Base-by-base conservation (phyloP, 805 yeast species). In the Suhomyces vadensis region DNA sequence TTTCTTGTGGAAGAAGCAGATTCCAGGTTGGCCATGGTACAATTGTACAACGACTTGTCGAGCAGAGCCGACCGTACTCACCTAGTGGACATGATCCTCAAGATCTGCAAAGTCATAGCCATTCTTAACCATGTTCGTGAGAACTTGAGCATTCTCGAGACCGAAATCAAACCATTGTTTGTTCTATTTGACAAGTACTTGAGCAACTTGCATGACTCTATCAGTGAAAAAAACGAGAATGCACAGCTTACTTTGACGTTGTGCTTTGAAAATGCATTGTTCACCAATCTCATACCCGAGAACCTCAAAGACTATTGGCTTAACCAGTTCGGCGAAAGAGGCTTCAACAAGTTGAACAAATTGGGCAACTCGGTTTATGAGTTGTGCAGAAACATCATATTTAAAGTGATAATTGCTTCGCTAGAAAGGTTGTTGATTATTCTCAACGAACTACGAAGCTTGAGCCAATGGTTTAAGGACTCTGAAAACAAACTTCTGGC, bases 291-390 rank as follows among this genome's bases (percentile, higher is more conserved):
- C 41, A 67, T 82, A 46, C 72, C 80, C 1, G 69, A 65, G 10
- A 61, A 69, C 0, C 64, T 79, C 1, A 74, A 72, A 46, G 81
- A 79, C 44, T 85, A 82, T 81, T 65, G 86, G 55, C 72, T 78
- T 17, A 82, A 83, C 51, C 79, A 81, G 38, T 65, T 85, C 25
- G 90, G 87, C 0, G 89, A 83, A 48, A 67, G 85, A 48, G 87
- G 87, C 22, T 58, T 78, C 14, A 78, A 76, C 48, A 69, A 78
- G 50, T 77, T 88, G 77, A 63, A 65, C 2, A 74, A 71, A 41
- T 41, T 74, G 13, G 83, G 85, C 0, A 73, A 70, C 26, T 60
- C 70, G 1, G 67, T 75, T 10, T 83, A 77, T 54, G 84, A 82
- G 35, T 64, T 65, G 36, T 61, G 76, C 0, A 63, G 81, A 42